Evolutionary conservation across 2,329 filamentous ascomycete species (phyloP).

Genomic region (Fusarium ambrosium): DNA sequence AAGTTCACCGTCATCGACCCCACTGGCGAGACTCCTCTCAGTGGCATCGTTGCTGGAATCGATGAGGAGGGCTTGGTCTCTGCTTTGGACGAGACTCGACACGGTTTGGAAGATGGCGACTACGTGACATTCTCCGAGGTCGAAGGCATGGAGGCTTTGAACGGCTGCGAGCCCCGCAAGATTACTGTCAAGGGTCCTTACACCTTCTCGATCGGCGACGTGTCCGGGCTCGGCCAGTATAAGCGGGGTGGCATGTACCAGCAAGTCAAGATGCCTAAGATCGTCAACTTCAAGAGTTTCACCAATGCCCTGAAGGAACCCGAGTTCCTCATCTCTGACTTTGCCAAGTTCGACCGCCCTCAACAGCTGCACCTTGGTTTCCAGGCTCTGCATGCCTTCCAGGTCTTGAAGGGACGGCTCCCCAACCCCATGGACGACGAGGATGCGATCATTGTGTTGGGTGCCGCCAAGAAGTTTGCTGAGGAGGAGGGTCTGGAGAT

Average conservation of each 20-base stretch:
- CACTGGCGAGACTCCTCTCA: constrained; percentile 89
- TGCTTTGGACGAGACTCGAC: constrained; percentile 92
- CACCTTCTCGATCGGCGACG: constrained; percentile 96
- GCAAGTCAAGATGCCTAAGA: constrained; percentile 99
- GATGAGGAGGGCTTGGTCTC: constrained; percentile 92
- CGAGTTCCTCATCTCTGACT: constrained; percentile 92
- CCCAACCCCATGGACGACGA: constrained; percentile 87
- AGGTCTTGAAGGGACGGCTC: constrained; percentile 78
- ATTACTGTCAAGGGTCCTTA: constrained; percentile 96
- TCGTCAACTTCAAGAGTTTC: constrained; percentile 88
- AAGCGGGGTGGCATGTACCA: constrained; percentile 89
- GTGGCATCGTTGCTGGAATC: constrained; percentile 90
- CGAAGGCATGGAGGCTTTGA: constrained; percentile 91
- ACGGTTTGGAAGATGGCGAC: constrained; percentile 96
- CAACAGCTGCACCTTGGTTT: constrained; percentile 92
- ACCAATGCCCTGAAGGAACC: constrained; percentile 85
- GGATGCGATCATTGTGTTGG: constrained; percentile 84
- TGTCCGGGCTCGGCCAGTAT: constrained; percentile 88
- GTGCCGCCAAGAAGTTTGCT: constrained; percentile 80
- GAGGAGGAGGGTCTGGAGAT: constrained; percentile 74
- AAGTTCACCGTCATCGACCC: constrained; percentile 92
- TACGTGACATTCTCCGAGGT: constrained; percentile 95
- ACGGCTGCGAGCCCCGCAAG: constrained; percentile 86
- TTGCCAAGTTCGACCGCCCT: constrained; percentile 96
- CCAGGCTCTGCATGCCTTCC: constrained; percentile 91